These are phyloP conservation scores for Leccinum solheimii DNA, from an alignment of 1,284 basidiomycete genomes.

Conservation along the genomic window DNA sequence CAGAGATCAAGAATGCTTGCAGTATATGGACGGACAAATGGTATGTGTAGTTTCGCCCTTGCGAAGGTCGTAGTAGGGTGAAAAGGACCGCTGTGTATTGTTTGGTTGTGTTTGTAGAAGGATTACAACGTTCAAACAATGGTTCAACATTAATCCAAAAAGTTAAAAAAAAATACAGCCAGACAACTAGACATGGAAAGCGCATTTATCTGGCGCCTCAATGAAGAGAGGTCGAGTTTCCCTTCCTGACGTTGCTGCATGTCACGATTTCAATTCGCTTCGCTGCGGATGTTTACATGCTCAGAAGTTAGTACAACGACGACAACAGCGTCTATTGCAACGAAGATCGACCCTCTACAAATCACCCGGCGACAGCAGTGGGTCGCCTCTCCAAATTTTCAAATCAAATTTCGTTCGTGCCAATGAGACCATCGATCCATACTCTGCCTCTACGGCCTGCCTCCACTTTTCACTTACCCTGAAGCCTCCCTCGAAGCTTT, in stretches of 20 bases:
- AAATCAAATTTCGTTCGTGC: not conserved
- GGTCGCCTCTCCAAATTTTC: not conserved
- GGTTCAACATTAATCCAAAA: too few relatives aligned
- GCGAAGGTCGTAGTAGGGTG: too few relatives aligned
- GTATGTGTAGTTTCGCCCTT: too few relatives aligned
- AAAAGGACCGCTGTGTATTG: not conserved
- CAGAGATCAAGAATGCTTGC: too few relatives aligned
- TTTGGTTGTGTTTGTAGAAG: not conserved
- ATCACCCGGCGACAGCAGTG: not conserved
- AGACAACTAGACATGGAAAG: not conserved
- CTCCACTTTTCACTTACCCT: not conserved
- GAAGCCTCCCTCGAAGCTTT: not conserved
- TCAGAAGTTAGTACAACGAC: not conserved
- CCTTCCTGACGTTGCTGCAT: not conserved
- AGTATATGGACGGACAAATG: too few relatives aligned
- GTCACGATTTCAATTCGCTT: too few relatives aligned
- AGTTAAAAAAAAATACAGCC: not conserved
- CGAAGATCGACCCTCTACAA: not conserved
- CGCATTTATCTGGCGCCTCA: not conserved
- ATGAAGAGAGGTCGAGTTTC: too few relatives aligned
- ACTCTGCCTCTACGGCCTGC: not conserved
- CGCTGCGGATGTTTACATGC: too few relatives aligned
- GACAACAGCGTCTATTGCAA: not conserved
- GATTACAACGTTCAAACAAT: not conserved
- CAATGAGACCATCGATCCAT: not conserved